Conservation (phyloP, 768 basidiomycete genomes). For the Paxillus involutus region DNA sequence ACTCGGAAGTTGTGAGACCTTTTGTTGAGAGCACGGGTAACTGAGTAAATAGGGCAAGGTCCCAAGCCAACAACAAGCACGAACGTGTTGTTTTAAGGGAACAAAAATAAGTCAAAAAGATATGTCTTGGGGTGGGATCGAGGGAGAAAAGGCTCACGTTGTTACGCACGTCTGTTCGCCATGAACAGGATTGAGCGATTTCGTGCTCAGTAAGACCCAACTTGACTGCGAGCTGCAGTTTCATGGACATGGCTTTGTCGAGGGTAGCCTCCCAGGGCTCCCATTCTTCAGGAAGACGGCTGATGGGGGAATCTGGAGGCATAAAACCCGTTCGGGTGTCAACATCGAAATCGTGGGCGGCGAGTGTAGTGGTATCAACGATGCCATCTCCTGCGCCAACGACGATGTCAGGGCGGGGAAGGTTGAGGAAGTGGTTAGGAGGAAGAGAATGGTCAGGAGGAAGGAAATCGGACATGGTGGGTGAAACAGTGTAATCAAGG, state of each 20-base stretch:
- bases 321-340: conserved; percentile 91
- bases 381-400: conserved; percentile 21
- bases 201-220: conserved; percentile 38
- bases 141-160: conserved; percentile 35
- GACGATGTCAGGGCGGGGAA: conserved; percentile 32
- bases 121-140: not conserved
- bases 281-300: conserved; percentile 61
- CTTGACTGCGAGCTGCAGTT: conserved; percentile 58
- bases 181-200: conserved; percentile 42
- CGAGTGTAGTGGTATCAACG: conserved; percentile 61
- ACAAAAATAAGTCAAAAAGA: not conserved
- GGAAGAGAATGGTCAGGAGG: conserved; percentile 32
- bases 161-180: conserved; percentile 51
- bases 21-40: conserved; percentile 52
- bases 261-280: conserved; percentile 71
- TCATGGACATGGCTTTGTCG: conserved; percentile 44
- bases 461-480: conserved; percentile 1
- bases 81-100: not conserved
- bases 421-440: conserved; percentile 33
- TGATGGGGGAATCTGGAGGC: conserved; percentile 72
- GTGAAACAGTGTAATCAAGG: not conserved
- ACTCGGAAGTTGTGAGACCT: conserved; percentile 48
- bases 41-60: conserved; percentile 31
- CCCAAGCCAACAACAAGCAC: not conserved
- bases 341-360: conserved; percentile 89